Percentiles rank a stretch among this genome's conserved stretches.
Evolutionary conservation across 345 rosid species (phyloP).

Genomic region (Linum trigynum): DNA sequence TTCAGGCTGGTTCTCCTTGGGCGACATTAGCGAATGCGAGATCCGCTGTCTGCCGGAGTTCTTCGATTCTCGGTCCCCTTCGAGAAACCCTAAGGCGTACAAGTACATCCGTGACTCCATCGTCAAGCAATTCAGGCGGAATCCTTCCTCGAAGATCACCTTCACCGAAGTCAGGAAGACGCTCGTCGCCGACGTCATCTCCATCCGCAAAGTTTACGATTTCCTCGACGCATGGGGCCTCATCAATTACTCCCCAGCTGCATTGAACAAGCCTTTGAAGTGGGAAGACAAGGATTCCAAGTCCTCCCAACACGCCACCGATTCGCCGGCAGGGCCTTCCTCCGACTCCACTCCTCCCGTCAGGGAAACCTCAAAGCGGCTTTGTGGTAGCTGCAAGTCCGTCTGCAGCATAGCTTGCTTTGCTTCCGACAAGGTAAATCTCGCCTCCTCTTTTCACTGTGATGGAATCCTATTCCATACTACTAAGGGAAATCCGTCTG

Average conservation of each 20-base stretch:
- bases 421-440: slow-evolving; percentile 63
- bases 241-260: slow-evolving; percentile 44
- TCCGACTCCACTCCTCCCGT: slow-evolving; percentile 21
- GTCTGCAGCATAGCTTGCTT: slow-evolving; percentile 85
- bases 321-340: slow-evolving; percentile 3
- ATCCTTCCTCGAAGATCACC: slow-evolving; percentile 55
- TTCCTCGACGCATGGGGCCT: slow-evolving; percentile 80
- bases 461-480: too few species aligned
- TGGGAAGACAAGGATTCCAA: slow-evolving; percentile 87
- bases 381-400: slow-evolving; percentile 74
- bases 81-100: slow-evolving; percentile 56
- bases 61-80: slow-evolving; percentile 57
- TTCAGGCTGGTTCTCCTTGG: slow-evolving; percentile 81
- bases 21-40: slow-evolving; percentile 60
- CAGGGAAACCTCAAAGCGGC: slow-evolving; percentile 45
- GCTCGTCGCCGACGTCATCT: slow-evolving; percentile 67
- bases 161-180: slow-evolving; percentile 42
- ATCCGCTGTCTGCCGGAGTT: slow-evolving; percentile 61
- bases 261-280: slow-evolving; percentile 51
- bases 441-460: too few species aligned
- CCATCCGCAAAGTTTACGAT: slow-evolving; percentile 83
- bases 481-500: too few species aligned
- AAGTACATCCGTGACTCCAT: slow-evolving; percentile 65
- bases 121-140: slow-evolving; percentile 47
- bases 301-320: slow-evolving; percentile 18